Percentiles rank a stretch among this genome's conserved stretches.
These are phyloP conservation scores for Vigna unguiculata DNA, from an alignment of 306 rosid species.

Conservation along the genomic window DNA sequence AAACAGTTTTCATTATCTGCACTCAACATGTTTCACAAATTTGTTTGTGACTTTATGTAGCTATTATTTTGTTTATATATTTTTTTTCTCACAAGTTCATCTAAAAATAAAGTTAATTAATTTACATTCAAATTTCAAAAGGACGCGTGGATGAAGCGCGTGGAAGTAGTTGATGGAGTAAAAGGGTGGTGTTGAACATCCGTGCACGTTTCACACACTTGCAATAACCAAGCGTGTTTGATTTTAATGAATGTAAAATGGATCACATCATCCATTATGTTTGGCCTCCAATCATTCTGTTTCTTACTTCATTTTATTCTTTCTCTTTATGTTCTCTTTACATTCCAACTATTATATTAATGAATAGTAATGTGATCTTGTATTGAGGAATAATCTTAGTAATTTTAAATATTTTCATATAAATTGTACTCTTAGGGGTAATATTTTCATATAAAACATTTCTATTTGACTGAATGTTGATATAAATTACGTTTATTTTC, in stretches of 20 bases:
- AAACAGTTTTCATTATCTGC: not conserved
- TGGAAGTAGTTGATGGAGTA: not conserved
- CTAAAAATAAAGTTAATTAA: not conserved
- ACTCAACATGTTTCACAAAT: not conserved
- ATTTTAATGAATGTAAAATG: not conserved
- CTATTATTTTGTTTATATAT: not conserved
- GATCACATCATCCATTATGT: not conserved
- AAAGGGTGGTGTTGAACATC: not conserved
- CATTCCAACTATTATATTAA: too few species aligned
- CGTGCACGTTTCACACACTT: not conserved
- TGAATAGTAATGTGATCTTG: too few species aligned
- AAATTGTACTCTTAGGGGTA: too few species aligned
- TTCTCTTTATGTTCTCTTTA: not conserved
- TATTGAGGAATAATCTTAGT: too few species aligned
- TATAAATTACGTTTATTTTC: too few species aligned
- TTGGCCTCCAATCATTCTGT: not conserved
- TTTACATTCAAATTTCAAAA: not conserved
- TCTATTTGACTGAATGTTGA: too few species aligned
- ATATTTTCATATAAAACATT: too few species aligned
- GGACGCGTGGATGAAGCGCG: not conserved
- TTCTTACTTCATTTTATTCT: not conserved
- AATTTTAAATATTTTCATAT: too few species aligned
- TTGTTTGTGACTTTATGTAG: not conserved
- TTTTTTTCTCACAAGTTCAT: not conserved
- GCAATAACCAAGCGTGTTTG: not conserved